These are phyloP conservation scores for Porphyra umbilicalis DNA, from an alignment of 31 red algal genomes.

Conservation along the genomic window DNA sequence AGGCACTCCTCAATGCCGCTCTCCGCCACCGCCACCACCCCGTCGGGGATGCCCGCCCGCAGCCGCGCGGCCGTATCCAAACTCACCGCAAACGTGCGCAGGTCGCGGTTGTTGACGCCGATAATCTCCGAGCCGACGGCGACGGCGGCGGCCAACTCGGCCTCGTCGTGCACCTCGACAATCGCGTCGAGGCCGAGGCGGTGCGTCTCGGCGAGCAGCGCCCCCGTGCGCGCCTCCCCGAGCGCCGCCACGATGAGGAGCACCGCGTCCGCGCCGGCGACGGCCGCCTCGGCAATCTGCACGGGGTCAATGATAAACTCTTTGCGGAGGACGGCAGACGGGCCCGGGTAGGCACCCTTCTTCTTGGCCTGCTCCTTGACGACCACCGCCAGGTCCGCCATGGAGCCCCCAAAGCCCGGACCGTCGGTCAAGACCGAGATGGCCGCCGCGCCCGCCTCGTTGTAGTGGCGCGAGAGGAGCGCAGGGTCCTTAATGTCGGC, in stretches of 20 bases:
- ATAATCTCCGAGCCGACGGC: conserved; percentile 80
- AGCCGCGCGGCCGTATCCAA: conserved; percentile 52
- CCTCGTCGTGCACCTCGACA: conserved; percentile 90
- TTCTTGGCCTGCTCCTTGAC: conserved; percentile 46
- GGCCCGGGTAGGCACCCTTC: conserved; percentile 76
- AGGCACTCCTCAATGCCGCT: conserved; percentile 65
- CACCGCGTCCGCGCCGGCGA: conserved; percentile 77
- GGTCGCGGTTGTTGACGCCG: conserved; percentile 92
- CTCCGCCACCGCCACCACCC: conserved; percentile 80
- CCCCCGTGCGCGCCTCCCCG: conserved; percentile 42
- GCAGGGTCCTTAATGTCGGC: conserved; percentile 58
- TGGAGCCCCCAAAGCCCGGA: conserved; percentile 81
- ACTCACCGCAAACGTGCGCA: conserved; percentile 68
- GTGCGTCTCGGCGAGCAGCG: conserved; percentile 66
- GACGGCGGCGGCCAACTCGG: conserved; percentile 72
- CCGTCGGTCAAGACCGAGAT: conserved; percentile 94
- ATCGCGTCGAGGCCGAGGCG: conserved; percentile 81
- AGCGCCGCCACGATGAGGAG: conserved; percentile 93
- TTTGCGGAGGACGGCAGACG: conserved; percentile 89
- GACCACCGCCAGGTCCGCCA: conserved; percentile 76
- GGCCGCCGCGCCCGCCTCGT: conserved; percentile 76
- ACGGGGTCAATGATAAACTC: conserved; percentile 99
- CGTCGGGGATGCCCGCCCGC: conserved; percentile 54
- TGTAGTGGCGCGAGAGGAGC: conserved; percentile 52
- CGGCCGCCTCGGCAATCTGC: conserved; percentile 95